These are phyloP conservation scores for Phytopythium oedochilum DNA, from an alignment of 352 stramenopile species.

Conservation along the genomic window DNA sequence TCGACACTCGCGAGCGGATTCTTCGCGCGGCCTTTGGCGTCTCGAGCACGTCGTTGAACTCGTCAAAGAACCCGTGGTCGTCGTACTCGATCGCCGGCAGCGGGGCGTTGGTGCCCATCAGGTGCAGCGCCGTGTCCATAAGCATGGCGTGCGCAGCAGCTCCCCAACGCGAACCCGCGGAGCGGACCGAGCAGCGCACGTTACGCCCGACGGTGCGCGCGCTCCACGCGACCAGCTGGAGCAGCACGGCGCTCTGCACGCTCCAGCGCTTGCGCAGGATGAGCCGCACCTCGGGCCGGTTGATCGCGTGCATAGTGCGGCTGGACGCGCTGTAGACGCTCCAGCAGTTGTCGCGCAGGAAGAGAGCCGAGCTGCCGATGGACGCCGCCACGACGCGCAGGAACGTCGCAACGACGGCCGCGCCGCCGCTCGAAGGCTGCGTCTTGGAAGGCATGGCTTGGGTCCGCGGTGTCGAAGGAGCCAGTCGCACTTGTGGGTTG, in stretches of 20 bases:
- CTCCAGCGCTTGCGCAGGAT: slow-evolving; percentile 5
- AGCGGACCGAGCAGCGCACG: background rate
- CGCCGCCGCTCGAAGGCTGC: background rate
- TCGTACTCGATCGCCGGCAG: slow-evolving; percentile 7
- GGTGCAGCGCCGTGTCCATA: slow-evolving; percentile 3
- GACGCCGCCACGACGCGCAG: slow-evolving; percentile 1
- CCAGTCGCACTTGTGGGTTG: no score
- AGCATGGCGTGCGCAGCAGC: slow-evolving; percentile 1
- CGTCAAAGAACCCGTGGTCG: slow-evolving; percentile 17
- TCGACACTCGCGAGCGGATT: no score
- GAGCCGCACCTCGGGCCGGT: slow-evolving; percentile 7
- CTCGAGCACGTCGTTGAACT: slow-evolving; percentile 25
- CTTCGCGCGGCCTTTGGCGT: background rate
- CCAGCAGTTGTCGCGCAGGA: slow-evolving; percentile 7
- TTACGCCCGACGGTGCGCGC: background rate
- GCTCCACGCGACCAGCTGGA: slow-evolving; percentile 3
- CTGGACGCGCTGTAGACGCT: slow-evolving; percentile 7
- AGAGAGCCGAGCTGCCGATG: background rate
- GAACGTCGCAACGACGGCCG: background rate
- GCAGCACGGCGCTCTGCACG: slow-evolving; percentile 3
- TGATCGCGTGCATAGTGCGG: slow-evolving; percentile 4
- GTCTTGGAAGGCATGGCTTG: background rate
- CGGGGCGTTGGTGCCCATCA: slow-evolving; percentile 6
- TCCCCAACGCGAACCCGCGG: background rate
- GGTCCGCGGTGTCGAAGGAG: background rate